Evolutionary conservation across 2,329 filamentous ascomycete species (phyloP).

Genomic region (Pseudogymnoascus sp.): DNA sequence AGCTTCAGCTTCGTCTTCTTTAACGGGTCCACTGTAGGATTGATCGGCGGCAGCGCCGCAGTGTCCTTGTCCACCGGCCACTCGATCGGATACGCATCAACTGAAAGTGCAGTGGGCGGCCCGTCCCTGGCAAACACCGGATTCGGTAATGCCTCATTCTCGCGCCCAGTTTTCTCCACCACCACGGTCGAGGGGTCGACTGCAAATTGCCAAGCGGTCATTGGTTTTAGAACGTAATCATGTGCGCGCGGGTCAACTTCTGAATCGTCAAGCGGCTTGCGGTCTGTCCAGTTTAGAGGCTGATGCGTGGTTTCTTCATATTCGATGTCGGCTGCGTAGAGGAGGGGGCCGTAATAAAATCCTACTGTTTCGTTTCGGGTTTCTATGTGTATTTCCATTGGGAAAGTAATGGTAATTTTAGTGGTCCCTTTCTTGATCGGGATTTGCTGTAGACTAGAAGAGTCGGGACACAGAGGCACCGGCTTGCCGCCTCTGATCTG

Average conservation of each 20-base stretch:
- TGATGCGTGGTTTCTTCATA: conserved; percentile 20
- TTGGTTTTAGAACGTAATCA: conserved; percentile 31
- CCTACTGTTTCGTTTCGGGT: conserved; percentile 31
- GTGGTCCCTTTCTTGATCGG: conserved; percentile 11
- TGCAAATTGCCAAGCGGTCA: conserved; percentile 24
- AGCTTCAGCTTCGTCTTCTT: conserved; percentile 30
- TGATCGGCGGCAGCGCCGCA: conserved; percentile 28
- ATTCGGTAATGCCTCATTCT: conserved; percentile 16
- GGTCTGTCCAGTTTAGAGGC: conserved; percentile 22
- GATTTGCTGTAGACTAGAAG: conserved; percentile 8
- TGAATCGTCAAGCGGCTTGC: conserved; percentile 19
- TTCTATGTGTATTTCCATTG: conserved; percentile 18
- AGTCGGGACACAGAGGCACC: neutral
- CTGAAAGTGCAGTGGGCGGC: conserved; percentile 31
- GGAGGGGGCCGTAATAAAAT: conserved; percentile 36
- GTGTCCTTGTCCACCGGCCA: conserved; percentile 30
- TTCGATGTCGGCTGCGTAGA: conserved; percentile 35
- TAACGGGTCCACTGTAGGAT: conserved; percentile 28
- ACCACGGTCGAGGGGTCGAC: conserved; percentile 29
- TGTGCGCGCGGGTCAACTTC: conserved; percentile 19
- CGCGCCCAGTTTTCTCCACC: conserved; percentile 21
- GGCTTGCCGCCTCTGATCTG: conserved; percentile 4
- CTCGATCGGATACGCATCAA: conserved; percentile 32
- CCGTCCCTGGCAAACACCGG: conserved; percentile 27
- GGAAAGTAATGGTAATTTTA: conserved; percentile 14